A percentile compares a stretch with the other conserved stretches of the same genome.
These are phyloP conservation scores for Neonectria coccinea DNA, from an alignment of 2,329 filamentous ascomycete genomes.

Conservation along the genomic window DNA sequence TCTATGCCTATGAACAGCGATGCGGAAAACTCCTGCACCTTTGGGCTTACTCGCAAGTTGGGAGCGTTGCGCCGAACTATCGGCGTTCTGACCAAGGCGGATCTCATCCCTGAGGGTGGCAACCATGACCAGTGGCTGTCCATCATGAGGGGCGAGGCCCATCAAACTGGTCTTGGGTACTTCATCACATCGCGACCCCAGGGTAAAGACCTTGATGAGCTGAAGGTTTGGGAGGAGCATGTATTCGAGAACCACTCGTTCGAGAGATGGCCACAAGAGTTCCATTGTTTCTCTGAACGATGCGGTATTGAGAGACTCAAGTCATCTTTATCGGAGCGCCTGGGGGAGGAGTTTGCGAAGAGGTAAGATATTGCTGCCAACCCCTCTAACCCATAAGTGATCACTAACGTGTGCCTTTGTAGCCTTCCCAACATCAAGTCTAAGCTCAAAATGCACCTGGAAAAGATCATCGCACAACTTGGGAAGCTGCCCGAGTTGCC, in stretches of 20 bases:
- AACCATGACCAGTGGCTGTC: conserved; percentile 67
- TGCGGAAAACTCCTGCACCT: conserved; percentile 78
- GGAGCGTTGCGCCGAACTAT: conserved; percentile 71
- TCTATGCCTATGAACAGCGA: conserved; percentile 84
- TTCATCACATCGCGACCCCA: conserved; percentile 80
- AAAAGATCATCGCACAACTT: conserved; percentile 66
- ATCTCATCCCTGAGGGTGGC: conserved; percentile 70
- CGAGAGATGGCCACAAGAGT: conserved; percentile 61
- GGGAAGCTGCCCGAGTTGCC: conserved; percentile 74
- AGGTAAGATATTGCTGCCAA: conserved; percentile 51
- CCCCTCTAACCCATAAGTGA: conserved; percentile 3
- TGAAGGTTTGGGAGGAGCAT: conserved; percentile 63
- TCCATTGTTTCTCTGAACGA: conserved; percentile 59
- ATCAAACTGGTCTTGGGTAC: conserved; percentile 78
- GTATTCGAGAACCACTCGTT: conserved; percentile 59
- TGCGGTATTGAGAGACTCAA: conserved; percentile 67
- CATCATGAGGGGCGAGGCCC: conserved; percentile 72
- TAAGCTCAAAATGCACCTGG: conserved; percentile 63
- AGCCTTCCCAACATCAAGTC: conserved; percentile 65
- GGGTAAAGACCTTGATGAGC: conserved; percentile 63
- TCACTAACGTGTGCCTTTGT: conserved; percentile 30
- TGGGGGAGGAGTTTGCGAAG: conserved; percentile 65
- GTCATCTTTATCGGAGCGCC: conserved; percentile 63
- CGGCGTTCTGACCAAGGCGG: conserved; percentile 88
- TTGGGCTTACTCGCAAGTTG: conserved; percentile 70